Conservation (phyloP, 1,284 basidiomycete genomes). For the Marasmius fiardii region DNA sequence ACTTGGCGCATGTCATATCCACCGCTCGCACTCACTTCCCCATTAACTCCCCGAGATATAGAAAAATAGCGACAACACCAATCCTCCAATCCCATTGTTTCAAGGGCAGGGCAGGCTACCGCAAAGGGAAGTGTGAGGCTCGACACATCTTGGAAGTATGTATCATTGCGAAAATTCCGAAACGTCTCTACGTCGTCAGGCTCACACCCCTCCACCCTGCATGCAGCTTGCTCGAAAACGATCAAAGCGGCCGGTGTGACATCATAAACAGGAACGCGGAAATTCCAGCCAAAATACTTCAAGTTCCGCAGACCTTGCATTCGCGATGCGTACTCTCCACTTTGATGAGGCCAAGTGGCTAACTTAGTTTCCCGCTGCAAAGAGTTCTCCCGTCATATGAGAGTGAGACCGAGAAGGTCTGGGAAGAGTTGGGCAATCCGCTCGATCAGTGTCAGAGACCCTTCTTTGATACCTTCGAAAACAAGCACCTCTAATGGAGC, state of each 20-base stretch:
- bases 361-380: neutral
- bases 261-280: neutral
- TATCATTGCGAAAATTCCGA: neutral
- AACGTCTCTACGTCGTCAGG: neutral
- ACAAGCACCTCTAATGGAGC: neutral
- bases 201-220: neutral
- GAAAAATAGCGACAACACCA: neutral
- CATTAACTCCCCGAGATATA: neutral
- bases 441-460: neutral
- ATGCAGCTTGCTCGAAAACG: neutral
- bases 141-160: neutral
- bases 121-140: neutral
- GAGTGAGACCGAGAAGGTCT: constrained; percentile 4
- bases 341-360: constrained; percentile 2
- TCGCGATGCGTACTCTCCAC: constrained; percentile 3
- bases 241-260: neutral
- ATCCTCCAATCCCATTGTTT: neutral
- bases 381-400: constrained; percentile 3
- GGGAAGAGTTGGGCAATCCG: constrained; percentile 5
- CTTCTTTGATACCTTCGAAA: constrained; percentile 4
- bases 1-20: neutral
- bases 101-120: neutral
- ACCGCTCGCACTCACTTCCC: neutral
- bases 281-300: constrained; percentile 7
- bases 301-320: neutral